These are phyloP conservation scores for Microcyclosporella mali DNA, from an alignment of 2,329 filamentous ascomycete species.

Conservation along the genomic window DNA sequence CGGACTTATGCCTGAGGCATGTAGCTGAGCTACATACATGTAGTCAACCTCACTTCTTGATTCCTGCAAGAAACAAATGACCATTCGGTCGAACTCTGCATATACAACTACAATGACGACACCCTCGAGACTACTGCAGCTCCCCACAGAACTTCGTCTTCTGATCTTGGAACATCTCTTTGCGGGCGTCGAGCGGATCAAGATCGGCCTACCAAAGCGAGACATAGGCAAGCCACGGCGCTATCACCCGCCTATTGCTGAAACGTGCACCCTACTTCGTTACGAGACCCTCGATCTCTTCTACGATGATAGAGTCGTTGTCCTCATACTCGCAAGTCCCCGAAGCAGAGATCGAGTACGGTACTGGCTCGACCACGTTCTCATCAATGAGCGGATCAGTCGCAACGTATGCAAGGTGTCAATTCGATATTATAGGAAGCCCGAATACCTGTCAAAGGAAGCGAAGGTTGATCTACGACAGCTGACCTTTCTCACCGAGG, in stretches of 20 bases:
- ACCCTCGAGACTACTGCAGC: conserved; percentile 7
- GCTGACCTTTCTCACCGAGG: too few species aligned
- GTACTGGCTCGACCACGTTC: conserved; percentile 8
- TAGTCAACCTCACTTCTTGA: too few species aligned
- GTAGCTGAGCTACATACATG: too few species aligned
- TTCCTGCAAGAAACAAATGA: too few species aligned
- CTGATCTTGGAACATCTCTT: conserved; percentile 14
- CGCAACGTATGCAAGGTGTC: conserved; percentile 10
- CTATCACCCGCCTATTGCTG: conserved; percentile 12
- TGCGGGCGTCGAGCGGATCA: conserved; percentile 1
- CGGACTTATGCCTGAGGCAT: too few species aligned
- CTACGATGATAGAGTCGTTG: conserved; percentile 7
- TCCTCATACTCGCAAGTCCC: conserved; percentile 12
- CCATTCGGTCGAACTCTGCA: too few species aligned
- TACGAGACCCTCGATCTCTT: conserved; percentile 9
- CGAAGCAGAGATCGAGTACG: conserved; percentile 12
- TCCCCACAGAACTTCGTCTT: conserved; percentile 14
- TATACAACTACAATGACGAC: too few species aligned
- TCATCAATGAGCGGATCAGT: conserved; percentile 1
- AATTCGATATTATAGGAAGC: conserved; percentile 15
- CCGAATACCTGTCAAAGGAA: too few species aligned
- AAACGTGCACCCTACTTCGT: conserved; percentile 10
- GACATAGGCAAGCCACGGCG: conserved; percentile 9
- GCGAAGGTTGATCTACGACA: too few species aligned
- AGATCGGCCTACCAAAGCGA: conserved; percentile 8